phyloP scores from a whole-genome alignment of 768 basidiomycete genomes.

The Candolleomyces efflorescens region DNA sequence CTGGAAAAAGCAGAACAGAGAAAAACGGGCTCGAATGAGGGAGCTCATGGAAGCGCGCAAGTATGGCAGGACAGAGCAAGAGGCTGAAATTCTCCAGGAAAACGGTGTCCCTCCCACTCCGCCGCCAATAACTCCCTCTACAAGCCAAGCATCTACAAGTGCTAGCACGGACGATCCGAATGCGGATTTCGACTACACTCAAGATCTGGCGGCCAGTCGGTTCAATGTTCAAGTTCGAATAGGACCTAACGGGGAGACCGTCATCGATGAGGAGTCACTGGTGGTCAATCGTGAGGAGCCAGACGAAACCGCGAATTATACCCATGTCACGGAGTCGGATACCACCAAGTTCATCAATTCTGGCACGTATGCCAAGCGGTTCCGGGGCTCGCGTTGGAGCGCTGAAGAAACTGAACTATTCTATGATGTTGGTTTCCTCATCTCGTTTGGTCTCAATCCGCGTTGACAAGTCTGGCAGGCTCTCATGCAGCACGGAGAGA shows the following conservation, averaged over 20 bases:
- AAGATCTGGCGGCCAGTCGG: constrained; percentile 60
- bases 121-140: constrained; percentile 4
- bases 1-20: constrained; percentile 68
- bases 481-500: constrained; percentile 86
- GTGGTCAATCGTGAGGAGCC: constrained; percentile 73
- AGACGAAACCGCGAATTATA: constrained; percentile 65
- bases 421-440: constrained; percentile 57
- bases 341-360: constrained; percentile 84
- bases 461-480: constrained; percentile 47
- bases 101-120: background rate
- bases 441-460: background rate
- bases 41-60: constrained; percentile 68
- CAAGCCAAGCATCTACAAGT: constrained; percentile 11
- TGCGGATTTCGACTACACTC: constrained; percentile 66
- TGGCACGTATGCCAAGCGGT: constrained; percentile 73
- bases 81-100: constrained; percentile 21
- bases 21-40: constrained; percentile 62
- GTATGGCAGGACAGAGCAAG: constrained; percentile 56
- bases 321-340: constrained; percentile 79
- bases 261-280: constrained; percentile 82
- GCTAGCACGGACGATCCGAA: constrained; percentile 41
- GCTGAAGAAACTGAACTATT: constrained; percentile 88
- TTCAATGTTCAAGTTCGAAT: constrained; percentile 85
- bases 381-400: constrained; percentile 82
- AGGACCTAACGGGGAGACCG: constrained; percentile 81